These are phyloP conservation scores for Rhodotorula diobovata DNA, from an alignment of 768 basidiomycete species.

Conservation along the genomic window DNA sequence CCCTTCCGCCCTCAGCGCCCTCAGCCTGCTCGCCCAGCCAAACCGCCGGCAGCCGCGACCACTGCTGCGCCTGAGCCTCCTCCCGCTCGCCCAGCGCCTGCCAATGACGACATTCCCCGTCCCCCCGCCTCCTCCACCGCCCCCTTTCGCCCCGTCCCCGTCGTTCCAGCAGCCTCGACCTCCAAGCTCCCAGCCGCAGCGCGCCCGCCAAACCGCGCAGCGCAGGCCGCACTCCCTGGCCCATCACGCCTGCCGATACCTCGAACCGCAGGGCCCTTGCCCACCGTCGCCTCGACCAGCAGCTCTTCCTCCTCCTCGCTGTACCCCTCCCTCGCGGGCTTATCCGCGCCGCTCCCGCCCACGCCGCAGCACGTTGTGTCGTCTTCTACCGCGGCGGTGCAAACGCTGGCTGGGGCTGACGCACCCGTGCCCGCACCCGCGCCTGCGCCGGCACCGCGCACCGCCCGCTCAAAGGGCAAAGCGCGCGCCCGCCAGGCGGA, in stretches of 20 bases:
- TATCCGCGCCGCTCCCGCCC: background rate
- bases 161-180: background rate
- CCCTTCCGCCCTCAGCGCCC: slow-evolving; percentile 5
- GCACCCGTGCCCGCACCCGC: background rate
- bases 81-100: no score
- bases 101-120: background rate
- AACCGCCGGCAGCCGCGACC: background rate
- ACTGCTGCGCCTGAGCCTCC: background rate
- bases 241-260: slow-evolving; percentile 9
- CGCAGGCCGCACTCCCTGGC: background rate
- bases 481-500: no score
- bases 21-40: background rate
- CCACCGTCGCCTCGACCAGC: background rate
- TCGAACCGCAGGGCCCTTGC: background rate
- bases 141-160: slow-evolving; percentile 17
- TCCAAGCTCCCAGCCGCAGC: no score
- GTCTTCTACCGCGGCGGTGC: background rate
- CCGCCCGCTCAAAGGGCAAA: background rate
- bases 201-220: background rate
- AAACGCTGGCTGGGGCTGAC: background rate
- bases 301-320: slow-evolving; percentile 1
- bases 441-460: background rate
- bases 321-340: slow-evolving; percentile 23
- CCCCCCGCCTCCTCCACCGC: slow-evolving; percentile 12
- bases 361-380: background rate